Evolutionary conservation across 1,284 basidiomycete species (phyloP).

Genomic region (Puccinia polysora): DNA sequence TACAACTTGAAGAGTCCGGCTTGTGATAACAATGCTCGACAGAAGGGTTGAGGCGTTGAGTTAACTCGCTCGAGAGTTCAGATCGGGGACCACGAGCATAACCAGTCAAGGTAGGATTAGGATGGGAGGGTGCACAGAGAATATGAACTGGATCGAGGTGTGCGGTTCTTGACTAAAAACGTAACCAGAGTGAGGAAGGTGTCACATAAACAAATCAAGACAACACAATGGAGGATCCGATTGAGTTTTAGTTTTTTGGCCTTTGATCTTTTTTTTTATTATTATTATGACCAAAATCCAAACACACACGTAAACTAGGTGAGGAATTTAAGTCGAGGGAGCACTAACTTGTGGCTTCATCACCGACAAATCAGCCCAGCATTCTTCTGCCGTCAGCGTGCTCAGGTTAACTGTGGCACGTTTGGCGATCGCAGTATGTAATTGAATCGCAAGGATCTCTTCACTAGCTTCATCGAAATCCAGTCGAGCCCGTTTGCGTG

Average conservation of each 20-base stretch:
- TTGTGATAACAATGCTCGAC: constrained; percentile 1
- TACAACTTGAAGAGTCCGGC: background rate
- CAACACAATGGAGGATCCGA: background rate
- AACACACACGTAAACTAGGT: too few species aligned
- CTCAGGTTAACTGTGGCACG: constrained; percentile 31
- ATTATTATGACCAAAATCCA: too few species aligned
- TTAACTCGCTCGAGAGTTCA: constrained; percentile 1
- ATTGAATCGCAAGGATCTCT: constrained; percentile 32
- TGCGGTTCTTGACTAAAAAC: constrained; percentile 1
- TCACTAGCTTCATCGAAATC: constrained; percentile 27
- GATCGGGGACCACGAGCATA: constrained; percentile 5
- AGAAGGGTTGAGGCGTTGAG: background rate
- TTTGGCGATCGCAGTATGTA: constrained; percentile 33
- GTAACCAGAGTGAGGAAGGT: background rate
- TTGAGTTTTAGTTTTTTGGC: too few species aligned
- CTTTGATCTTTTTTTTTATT: too few species aligned
- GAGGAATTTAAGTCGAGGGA: too few species aligned
- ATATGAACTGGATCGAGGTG: constrained; percentile 37
- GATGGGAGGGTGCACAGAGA: constrained; percentile 2
- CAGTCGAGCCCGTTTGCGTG: constrained; percentile 34
- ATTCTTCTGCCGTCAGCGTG: constrained; percentile 36
- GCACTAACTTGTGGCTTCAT: constrained; percentile 43
- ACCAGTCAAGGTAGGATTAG: constrained; percentile 2
- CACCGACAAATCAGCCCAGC: constrained; percentile 35
- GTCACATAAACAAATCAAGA: constrained; percentile 11